phyloP scores from a whole-genome alignment of 257 asterid species.

The Mitragyna speciosa region DNA sequence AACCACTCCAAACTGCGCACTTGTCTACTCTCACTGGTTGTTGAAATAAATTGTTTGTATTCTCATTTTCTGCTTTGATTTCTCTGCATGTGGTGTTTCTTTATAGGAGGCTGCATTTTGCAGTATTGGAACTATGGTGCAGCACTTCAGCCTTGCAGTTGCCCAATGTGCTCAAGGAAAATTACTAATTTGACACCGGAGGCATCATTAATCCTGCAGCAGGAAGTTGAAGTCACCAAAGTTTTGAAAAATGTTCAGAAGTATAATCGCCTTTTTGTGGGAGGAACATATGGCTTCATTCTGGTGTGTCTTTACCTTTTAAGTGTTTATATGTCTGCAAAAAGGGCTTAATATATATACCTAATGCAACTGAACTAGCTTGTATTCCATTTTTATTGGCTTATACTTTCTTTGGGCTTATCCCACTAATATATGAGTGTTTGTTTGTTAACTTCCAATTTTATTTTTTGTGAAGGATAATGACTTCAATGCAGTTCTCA shows the following conservation, averaged over 20 bases:
- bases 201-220: slow-evolving; percentile 48
- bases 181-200: slow-evolving; percentile 63
- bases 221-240: slow-evolving; percentile 44
- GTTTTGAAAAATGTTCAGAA: slow-evolving; percentile 46
- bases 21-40: background rate
- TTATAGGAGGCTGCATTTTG: slow-evolving; percentile 71
- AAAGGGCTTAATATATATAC: background rate
- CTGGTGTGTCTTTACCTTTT: slow-evolving; percentile 40
- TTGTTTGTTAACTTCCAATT: background rate
- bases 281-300: slow-evolving; percentile 61
- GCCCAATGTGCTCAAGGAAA: slow-evolving; percentile 76
- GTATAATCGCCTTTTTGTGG: slow-evolving; percentile 69
- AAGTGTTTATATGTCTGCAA: background rate
- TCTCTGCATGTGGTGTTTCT: slow-evolving; percentile 1
- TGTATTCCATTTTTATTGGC: background rate
- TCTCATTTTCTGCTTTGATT: background rate
- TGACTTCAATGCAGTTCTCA: background rate
- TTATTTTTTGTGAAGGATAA: background rate
- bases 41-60: background rate
- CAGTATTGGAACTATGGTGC: slow-evolving; percentile 76
- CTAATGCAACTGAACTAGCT: background rate
- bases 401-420: background rate
- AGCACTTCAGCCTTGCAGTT: slow-evolving; percentile 67
- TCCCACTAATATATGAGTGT: background rate
- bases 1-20: background rate